Evolutionary conservation across 2,329 filamentous ascomycete genomes (phyloP).

Genomic region (Colletotrichum lindemuthianum): DNA sequence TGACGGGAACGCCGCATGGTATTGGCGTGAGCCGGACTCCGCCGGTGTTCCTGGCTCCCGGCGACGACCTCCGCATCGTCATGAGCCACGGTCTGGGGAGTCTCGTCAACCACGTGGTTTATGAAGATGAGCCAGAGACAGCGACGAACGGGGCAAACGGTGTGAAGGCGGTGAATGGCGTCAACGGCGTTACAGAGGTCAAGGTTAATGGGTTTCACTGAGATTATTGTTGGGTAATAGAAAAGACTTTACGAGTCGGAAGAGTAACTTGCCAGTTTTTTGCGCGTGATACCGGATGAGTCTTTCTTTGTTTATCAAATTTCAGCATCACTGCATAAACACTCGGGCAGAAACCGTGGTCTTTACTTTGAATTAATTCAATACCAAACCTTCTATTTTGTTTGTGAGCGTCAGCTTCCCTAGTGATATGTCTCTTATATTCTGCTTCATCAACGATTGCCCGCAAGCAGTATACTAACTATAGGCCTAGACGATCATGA

Average conservation of each 20-base stretch:
- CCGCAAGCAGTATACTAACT: no score
- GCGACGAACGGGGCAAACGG: neutral
- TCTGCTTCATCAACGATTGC: no score
- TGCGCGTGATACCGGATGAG: no score
- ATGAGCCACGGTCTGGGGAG: slow-evolving; percentile 40
- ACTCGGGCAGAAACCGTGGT: no score
- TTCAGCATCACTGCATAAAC: no score
- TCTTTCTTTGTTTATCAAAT: accelerated
- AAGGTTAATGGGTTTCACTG: slow-evolving; percentile 21
- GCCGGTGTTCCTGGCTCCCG: slow-evolving; percentile 36
- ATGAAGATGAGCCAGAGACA: slow-evolving; percentile 9
- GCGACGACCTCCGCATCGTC: slow-evolving; percentile 33
- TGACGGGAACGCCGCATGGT: slow-evolving; percentile 42
- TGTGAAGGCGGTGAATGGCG: slow-evolving; percentile 12
- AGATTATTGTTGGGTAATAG: neutral
- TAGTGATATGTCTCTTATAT: no score
- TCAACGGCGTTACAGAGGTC: slow-evolving; percentile 15
- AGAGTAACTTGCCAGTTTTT: no score
- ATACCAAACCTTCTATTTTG: no score
- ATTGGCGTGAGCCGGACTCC: slow-evolving; percentile 38
- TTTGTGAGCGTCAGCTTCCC: no score
- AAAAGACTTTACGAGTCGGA: neutral
- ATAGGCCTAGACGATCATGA: no score
- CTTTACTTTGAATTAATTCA: no score
- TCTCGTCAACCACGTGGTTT: slow-evolving; percentile 36